Evolutionary conservation across 371 early-diverging fungal species (phyloP), one percentile per base, ranked within the genome.

Genomic region (Funneliformis caledonium): DNA sequence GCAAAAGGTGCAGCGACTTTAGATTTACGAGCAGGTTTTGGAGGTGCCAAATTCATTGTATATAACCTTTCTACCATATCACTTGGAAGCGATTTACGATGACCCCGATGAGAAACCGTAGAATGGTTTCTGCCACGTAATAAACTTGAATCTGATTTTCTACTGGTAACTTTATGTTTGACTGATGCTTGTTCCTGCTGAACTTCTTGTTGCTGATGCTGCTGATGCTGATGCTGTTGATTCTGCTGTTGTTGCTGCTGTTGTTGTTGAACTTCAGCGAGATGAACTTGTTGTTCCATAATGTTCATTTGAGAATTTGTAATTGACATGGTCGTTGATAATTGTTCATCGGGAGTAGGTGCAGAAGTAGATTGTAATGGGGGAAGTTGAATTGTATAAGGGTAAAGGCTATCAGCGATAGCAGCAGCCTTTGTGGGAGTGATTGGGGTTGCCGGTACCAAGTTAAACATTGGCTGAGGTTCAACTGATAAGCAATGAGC

Each of bases 41-140:
- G 75, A 5, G 75, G 75, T 56, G 75, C 75, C n/a, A 75, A 48
- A 48, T 75, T 75, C 75, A 75, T 75, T 75, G 75, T 75, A 42
- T 75, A 59, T 56, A 75, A 48, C 7, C 75, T 22, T 75, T 75
- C 33, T 75, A 26, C 56, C 75, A 75, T 75, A 19, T 75, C 75
- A 10, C 37, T 22, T n/a, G 75, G 75, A 42, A 75, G 75, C 11
- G 52, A 37, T 59, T 56, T 75, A 60, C 75, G 75, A 75, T 75
- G 75, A 22, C 59, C 31, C 31, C 75, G 16, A 75, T 50, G 75
- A 19, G 37, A 56, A 52, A 60, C 31, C 19, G 72, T 72, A 45
- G 72, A 43, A 12, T 33, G 37, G 16, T 22, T 45, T 72, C 72
- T 72, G 9, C 22, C 48, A 45, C 45, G 72, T 8, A 16, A 67